A percentile compares a stretch with the other conserved stretches of the same genome.
Conservation (phyloP, 31 red algal species). For the Odonthalia washingtoniensis region DNA sequence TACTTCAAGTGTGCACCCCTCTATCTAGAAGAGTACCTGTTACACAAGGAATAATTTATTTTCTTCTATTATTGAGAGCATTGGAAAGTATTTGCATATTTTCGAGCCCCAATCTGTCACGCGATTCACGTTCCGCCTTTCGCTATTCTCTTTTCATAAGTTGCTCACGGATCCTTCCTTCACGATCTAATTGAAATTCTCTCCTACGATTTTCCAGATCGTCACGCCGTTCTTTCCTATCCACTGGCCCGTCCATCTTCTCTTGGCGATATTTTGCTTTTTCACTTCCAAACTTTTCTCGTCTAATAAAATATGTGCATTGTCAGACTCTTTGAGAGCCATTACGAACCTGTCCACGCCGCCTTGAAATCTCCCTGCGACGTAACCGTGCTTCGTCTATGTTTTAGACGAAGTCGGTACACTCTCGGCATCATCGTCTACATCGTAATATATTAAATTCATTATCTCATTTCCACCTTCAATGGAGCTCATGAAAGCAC, state of each 20-base stretch:
- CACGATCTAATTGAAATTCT: too few relatives aligned
- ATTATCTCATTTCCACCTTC: background rate
- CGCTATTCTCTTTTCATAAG: too few relatives aligned
- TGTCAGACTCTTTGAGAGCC: too few relatives aligned
- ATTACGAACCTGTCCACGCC: background rate
- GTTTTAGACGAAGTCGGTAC: too few relatives aligned
- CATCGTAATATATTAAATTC: background rate
- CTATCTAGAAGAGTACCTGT: background rate
- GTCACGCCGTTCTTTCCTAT: background rate
- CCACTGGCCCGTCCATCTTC: background rate
- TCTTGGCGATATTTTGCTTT: background rate
- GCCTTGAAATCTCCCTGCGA: background rate
- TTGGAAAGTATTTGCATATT: background rate
- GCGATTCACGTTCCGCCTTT: too few relatives aligned
- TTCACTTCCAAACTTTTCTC: background rate
- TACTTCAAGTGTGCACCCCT: background rate
- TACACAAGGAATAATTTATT: background rate
- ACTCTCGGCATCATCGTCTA: too few relatives aligned
- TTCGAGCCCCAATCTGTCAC: background rate
- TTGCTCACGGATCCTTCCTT: too few relatives aligned
- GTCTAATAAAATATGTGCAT: background rate
- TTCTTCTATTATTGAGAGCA: background rate
- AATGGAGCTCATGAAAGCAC: too few relatives aligned
- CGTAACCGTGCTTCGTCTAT: background rate
- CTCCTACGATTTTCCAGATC: background rate